Conservation (phyloP, 768 basidiomycete species). For the Rhizopogon vinicolor region DNA sequence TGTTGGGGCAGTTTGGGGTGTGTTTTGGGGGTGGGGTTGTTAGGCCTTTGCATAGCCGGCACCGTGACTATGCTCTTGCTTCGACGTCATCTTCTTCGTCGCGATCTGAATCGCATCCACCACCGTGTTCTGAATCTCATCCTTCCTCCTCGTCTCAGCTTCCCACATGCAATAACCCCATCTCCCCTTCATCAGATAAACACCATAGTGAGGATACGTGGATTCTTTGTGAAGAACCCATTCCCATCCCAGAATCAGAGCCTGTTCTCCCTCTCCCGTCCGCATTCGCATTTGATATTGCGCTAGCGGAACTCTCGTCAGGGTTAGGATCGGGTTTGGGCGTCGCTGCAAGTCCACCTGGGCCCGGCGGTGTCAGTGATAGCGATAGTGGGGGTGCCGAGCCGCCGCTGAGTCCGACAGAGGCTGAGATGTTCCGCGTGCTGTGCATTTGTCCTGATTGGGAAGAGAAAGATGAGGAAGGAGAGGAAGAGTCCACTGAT, state of each 20-base stretch:
- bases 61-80: too few relatives aligned
- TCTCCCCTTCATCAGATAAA: not conserved
- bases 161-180: too few relatives aligned
- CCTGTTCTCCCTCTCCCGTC: not conserved
- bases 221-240: not conserved
- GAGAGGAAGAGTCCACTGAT: not conserved
- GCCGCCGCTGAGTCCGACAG: slow-evolving; percentile 60
- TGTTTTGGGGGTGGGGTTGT: slow-evolving; percentile 11
- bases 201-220: not conserved
- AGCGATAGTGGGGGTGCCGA: slow-evolving; percentile 10
- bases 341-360: too few relatives aligned
- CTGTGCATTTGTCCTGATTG: slow-evolving; percentile 58
- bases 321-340: not conserved
- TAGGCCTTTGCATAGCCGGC: not conserved
- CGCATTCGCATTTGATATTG: slow-evolving; percentile 19
- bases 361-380: too few relatives aligned
- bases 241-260: not conserved
- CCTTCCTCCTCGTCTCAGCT: not conserved
- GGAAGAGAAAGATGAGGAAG: slow-evolving; percentile 34
- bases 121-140: not conserved
- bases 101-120: not conserved
- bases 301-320: slow-evolving; percentile 23
- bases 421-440: slow-evolving; percentile 66
- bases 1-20: slow-evolving; percentile 54
- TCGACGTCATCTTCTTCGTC: not conserved